Percentiles rank a stretch among this genome's conserved stretches.
Evolutionary conservation across 805 yeast genomes (phyloP).

Genomic region (Diddensiella transvaalensis): DNA sequence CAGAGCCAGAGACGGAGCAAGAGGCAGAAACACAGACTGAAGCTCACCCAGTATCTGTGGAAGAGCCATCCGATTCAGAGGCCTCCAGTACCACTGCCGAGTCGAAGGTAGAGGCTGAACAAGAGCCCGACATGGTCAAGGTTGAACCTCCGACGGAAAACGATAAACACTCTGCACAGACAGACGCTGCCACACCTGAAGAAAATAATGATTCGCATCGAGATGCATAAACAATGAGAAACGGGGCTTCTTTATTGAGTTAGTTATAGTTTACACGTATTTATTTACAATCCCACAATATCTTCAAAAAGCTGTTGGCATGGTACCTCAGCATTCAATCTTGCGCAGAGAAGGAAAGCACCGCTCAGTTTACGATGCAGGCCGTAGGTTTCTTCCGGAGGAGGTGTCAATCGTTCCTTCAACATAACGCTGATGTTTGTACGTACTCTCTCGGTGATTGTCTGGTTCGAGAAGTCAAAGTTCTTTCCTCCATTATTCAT

Average conservation of each 20-base stretch:
- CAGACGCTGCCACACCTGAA: not conserved
- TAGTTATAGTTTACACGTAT: not conserved
- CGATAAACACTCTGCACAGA: not conserved
- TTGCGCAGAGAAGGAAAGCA: constrained; percentile 83
- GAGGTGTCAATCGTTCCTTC: constrained; percentile 87
- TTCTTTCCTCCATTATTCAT: constrained; percentile 42
- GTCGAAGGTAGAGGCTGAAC: too few relatives aligned
- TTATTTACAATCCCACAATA: constrained; percentile 50
- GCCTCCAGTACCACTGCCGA: too few relatives aligned
- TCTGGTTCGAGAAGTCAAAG: constrained; percentile 77
- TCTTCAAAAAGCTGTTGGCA: constrained; percentile 73
- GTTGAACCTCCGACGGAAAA: not conserved
- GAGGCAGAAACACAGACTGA: too few relatives aligned
- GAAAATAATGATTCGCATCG: not conserved
- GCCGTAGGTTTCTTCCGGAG: constrained; percentile 98
- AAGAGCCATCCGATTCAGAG: too few relatives aligned
- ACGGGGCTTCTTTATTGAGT: too few relatives aligned
- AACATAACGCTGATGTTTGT: constrained; percentile 86
- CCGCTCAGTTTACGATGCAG: constrained; percentile 94
- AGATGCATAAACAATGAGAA: too few relatives aligned
- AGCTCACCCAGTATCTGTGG: too few relatives aligned
- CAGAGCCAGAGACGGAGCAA: not conserved
- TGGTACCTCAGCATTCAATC: constrained; percentile 77
- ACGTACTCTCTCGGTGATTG: constrained; percentile 90
- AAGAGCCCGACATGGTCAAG: not conserved